A percentile compares a stretch with the other conserved stretches of the same genome.
phyloP scores from a whole-genome alignment of 352 stramenopile species.

The Phytophthora pluvialis region DNA sequence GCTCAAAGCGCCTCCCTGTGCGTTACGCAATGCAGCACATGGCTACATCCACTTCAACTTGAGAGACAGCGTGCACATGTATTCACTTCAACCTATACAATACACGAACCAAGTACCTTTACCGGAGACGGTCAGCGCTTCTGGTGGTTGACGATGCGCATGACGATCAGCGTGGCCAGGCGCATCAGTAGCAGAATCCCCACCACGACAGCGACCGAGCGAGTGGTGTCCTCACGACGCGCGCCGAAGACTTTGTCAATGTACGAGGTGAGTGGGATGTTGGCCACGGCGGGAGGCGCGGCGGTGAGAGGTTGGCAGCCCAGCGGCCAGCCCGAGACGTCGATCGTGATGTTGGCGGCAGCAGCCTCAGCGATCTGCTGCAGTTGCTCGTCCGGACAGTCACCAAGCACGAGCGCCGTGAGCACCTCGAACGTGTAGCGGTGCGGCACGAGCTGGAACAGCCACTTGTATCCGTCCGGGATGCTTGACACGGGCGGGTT shows the following conservation, averaged over 20 bases:
- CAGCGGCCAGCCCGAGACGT: conserved; percentile 43
- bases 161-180: conserved; percentile 53
- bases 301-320: conserved; percentile 63
- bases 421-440: conserved; percentile 50
- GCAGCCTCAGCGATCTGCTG: conserved; percentile 33
- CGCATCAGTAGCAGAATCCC: conserved; percentile 57
- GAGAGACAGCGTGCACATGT: conserved; percentile 6
- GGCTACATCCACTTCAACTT: conserved; percentile 25
- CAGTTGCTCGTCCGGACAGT: conserved; percentile 46
- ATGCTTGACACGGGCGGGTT: conserved; percentile 50
- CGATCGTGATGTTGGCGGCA: conserved; percentile 35
- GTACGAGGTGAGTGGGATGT: conserved; percentile 62
- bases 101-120: conserved; percentile 10
- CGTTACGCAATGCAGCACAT: conserved; percentile 11
- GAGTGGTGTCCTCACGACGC: conserved; percentile 47
- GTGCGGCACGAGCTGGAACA: conserved; percentile 49
- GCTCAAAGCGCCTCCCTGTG: neutral
- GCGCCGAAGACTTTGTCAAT: conserved; percentile 65
- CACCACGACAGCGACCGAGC: conserved; percentile 59
- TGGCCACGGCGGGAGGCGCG: conserved; percentile 47
- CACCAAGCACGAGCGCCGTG: conserved; percentile 46
- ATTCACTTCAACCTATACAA: conserved; percentile 19
- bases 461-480: conserved; percentile 54
- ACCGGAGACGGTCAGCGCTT: conserved; percentile 42
- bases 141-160: conserved; percentile 71